A percentile compares a stretch with the other conserved stretches of the same genome.
These are phyloP conservation scores for Dryadomyces quercivorus DNA, from an alignment of 2,329 filamentous ascomycete genomes.

Conservation along the genomic window DNA sequence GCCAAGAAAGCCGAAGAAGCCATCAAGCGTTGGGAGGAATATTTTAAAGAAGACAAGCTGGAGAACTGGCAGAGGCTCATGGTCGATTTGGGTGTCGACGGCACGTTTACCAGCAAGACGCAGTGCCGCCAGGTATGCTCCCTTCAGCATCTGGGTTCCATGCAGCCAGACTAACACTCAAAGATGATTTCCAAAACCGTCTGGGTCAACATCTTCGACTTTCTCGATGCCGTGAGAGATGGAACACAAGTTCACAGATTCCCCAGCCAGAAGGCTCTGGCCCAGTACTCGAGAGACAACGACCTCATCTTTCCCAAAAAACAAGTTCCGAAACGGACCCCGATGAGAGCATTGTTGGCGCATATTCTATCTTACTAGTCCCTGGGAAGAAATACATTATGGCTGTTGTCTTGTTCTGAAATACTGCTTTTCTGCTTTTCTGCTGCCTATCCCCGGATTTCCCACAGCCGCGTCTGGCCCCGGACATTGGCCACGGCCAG, in stretches of 20 bases:
- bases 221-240: conserved; percentile 23
- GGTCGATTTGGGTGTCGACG: conserved; percentile 27
- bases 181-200: too few relatives aligned
- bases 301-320: conserved; percentile 33
- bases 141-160: too few relatives aligned
- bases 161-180: too few relatives aligned
- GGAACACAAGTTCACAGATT: conserved; percentile 21
- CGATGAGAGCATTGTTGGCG: conserved; percentile 23
- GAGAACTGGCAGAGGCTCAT: conserved; percentile 33
- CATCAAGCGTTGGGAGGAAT: conserved; percentile 15
- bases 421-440: too few relatives aligned
- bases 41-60: conserved; percentile 21
- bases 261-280: conserved; percentile 19
- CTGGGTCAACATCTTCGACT: conserved; percentile 37
- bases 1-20: neutral
- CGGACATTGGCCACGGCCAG: conserved; percentile 80
- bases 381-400: too few relatives aligned
- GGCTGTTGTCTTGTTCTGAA: too few relatives aligned
- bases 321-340: conserved; percentile 26
- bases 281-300: conserved; percentile 21
- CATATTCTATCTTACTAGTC: neutral
- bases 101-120: conserved; percentile 26
- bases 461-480: conserved; percentile 84
- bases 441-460: conserved; percentile 50
- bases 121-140: conserved; percentile 32